Evolutionary conservation across 441 rosid species (phyloP).

Genomic region (Eruca vesicaria): DNA sequence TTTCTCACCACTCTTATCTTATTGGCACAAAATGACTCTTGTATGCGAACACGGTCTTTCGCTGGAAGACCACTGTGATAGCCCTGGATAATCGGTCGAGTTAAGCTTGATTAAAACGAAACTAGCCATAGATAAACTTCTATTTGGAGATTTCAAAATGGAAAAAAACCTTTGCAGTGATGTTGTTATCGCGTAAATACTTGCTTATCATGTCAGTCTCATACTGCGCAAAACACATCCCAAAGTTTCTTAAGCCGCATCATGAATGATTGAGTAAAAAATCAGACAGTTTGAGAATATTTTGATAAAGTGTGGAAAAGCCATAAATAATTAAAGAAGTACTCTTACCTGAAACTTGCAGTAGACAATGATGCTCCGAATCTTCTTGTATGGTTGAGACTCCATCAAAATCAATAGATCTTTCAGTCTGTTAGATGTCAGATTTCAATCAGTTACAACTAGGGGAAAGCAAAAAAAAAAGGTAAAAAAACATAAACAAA

Average conservation of each 20-base stretch:
- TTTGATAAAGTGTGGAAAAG: background rate
- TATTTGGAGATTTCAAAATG: conserved; percentile 6
- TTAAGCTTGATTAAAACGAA: conserved; percentile 31
- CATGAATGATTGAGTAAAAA: conserved; percentile 10
- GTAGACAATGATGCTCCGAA: conserved; percentile 78
- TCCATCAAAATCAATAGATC: conserved; percentile 67
- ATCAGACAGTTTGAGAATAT: background rate
- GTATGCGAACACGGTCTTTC: conserved; percentile 72
- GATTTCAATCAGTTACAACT: conserved; percentile 21
- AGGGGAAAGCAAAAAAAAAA: conserved; percentile 11
- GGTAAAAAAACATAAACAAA: conserved; percentile 1
- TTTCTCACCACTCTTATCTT: conserved; percentile 90
- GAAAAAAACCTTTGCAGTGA: conserved; percentile 74
- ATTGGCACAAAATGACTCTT: conserved; percentile 87
- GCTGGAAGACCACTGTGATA: conserved; percentile 85
- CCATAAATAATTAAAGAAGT: background rate
- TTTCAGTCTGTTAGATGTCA: conserved; percentile 61
- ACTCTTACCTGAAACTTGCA: conserved; percentile 89
- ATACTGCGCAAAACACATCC: conserved; percentile 53
- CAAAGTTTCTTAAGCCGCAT: conserved; percentile 28
- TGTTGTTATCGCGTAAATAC: conserved; percentile 72
- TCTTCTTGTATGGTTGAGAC: conserved; percentile 64
- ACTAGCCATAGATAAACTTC: conserved; percentile 17
- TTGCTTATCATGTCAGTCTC: conserved; percentile 86
- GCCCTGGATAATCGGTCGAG: conserved; percentile 46